Base-by-base conservation (phyloP, 352 stramenopile species). In the Phytophthora vignae region DNA sequence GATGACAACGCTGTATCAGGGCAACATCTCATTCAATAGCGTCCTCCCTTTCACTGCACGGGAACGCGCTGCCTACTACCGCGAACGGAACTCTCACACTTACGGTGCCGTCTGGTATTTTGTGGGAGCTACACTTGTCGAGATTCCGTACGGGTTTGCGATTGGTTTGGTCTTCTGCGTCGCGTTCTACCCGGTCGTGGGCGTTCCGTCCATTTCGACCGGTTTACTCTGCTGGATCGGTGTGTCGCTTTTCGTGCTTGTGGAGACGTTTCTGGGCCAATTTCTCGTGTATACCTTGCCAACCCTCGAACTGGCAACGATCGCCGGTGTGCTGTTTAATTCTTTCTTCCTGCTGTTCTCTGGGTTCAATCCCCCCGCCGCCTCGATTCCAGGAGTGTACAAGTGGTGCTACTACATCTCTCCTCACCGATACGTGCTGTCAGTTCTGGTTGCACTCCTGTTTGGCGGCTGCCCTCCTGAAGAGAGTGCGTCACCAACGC, bases 391-490 rank as follows among this genome's bases (percentile, higher is more conserved):
- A 12, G 40, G 14, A 0, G 67, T 49, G 9, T 88, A 85, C 61
- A 79, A 70, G 48, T 90, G 78, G 80, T 67, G 86, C 33, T 77
- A 86, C 68, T 79, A 77, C 46, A 68, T 76, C 31, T 64, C 71
- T 12, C 70, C 70, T 11, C 44, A 65, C 12, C 50, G 58, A 52
- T 42, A 31, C 15, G 22, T 12, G 46, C 48, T 59, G 22, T 65
- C 59, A 21, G 31, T 65, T 14, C 17, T 67, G 4, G 60, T 67
- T 9, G 60, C 48, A 7, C 60, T 67, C 8, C 15, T 48, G 7
- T 67, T 67, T 29, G 31, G 31, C 14, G 49, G 59, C 19, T 67
- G 60, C 22, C 2, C 22, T n/a, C 7, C 12, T 11, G 48, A 59
- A 9, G 40, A 48, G 22, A 50, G 14, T 19, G 14, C 33, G 21